Percentiles rank a stretch among this genome's conserved stretches.
These are phyloP conservation scores for Myriangium duriaei DNA, from an alignment of 2,329 filamentous ascomycete genomes.

Conservation along the genomic window DNA sequence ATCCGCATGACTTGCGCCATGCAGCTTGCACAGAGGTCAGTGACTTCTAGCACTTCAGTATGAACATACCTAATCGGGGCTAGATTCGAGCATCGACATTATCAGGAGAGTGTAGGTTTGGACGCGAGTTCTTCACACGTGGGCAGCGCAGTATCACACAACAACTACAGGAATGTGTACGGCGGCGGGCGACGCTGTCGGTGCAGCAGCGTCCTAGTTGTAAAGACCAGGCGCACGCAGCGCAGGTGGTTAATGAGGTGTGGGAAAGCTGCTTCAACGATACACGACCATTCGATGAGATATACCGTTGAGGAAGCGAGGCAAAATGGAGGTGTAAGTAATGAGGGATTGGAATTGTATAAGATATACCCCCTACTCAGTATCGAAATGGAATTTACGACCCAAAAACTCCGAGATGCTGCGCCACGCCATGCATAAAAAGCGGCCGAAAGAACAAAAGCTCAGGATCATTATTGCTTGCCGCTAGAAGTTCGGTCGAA, in stretches of 20 bases:
- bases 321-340: not conserved
- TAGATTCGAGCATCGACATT: constrained; percentile 82
- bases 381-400: constrained; percentile 1
- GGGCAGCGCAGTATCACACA: constrained; percentile 82
- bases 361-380: constrained; percentile 8
- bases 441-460: not conserved
- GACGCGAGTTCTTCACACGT: constrained; percentile 69
- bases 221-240: constrained; percentile 74
- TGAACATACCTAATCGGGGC: not conserved
- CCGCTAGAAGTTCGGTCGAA: constrained; percentile 30
- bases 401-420: not conserved
- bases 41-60: too few species aligned
- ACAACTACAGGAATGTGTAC: constrained; percentile 88
- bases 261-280: constrained; percentile 96
- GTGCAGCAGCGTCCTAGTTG: constrained; percentile 67
- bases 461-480: constrained; percentile 14
- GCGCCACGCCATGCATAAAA: not conserved
- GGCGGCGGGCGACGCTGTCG: constrained; percentile 65
- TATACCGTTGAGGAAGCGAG: constrained; percentile 53
- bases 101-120: constrained; percentile 87
- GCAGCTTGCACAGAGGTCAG: constrained; percentile 84
- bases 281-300: constrained; percentile 91
- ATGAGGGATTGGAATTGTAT: constrained; percentile 1
- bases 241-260: constrained; percentile 87
- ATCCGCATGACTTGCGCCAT: constrained; percentile 72